Percentiles rank a stretch among this genome's conserved stretches.
Conservation (phyloP, 306 rosid species). For the Sesbania bispinosa region DNA sequence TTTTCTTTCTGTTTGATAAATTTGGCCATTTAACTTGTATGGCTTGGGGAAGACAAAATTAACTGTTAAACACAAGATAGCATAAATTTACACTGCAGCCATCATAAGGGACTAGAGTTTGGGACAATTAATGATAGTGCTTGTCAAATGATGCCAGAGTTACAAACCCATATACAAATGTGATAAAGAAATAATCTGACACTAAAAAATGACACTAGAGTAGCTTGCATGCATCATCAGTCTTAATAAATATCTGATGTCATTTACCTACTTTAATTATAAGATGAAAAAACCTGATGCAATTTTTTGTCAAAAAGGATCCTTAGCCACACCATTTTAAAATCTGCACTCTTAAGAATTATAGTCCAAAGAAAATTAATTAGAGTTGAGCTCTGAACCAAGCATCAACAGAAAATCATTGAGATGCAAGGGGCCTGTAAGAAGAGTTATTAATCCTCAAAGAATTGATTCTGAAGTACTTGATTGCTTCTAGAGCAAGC, state of each 20-base stretch:
- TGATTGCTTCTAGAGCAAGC: constrained; percentile 7
- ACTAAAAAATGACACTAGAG: background rate
- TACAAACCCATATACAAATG: background rate
- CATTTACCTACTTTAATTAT: constrained; percentile 2
- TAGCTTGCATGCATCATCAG: background rate
- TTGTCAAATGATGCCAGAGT: background rate
- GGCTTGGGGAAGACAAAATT: background rate
- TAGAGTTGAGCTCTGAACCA: background rate
- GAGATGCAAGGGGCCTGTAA: background rate
- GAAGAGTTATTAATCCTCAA: background rate
- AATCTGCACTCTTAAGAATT: background rate
- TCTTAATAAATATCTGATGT: background rate
- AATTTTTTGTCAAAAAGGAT: constrained; percentile 3
- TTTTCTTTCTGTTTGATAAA: background rate
- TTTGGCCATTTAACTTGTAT: background rate
- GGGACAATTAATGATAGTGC: background rate
- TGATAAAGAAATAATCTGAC: background rate
- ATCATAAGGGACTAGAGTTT: background rate
- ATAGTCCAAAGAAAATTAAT: constrained; percentile 12
- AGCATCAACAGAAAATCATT: constrained; percentile 2
- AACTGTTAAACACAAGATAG: background rate
- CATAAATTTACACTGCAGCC: background rate
- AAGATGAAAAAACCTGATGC: background rate
- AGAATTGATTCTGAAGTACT: background rate
- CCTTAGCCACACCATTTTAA: constrained; percentile 7